A percentile compares a stretch with the other conserved stretches of the same genome.
Conservation (phyloP, 1,284 basidiomycete species). For the Sanghuangporus sanghuang region DNA sequence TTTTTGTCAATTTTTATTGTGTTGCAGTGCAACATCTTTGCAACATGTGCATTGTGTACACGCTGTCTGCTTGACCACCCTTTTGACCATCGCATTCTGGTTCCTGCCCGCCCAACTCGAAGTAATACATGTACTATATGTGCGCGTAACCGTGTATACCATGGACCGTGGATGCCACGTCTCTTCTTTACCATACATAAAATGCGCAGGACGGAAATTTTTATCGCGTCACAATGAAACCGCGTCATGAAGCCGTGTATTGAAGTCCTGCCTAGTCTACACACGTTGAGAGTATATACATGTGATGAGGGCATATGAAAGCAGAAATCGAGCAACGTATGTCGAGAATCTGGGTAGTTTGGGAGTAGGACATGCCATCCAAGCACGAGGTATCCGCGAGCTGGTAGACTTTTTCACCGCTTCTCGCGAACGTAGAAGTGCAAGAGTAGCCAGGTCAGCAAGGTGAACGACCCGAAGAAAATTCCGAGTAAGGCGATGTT, state of each 20-base stretch:
- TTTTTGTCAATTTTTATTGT: slow-evolving; percentile 1
- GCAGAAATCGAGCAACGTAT: background rate
- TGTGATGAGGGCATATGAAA: background rate
- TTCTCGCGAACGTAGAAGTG: slow-evolving; percentile 90
- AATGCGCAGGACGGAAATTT: background rate
- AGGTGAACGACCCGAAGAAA: slow-evolving; percentile 76
- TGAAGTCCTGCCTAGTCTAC: background rate
- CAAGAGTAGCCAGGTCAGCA: slow-evolving; percentile 72
- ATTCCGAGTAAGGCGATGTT: slow-evolving; percentile 80
- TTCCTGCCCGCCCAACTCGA: background rate
- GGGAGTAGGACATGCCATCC: background rate
- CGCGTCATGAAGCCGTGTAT: background rate
- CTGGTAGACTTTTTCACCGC: slow-evolving; percentile 40
- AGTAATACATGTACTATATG: background rate
- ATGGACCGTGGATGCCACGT: background rate
- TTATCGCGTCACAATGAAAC: background rate
- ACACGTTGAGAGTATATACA: background rate
- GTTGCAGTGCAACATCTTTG: background rate
- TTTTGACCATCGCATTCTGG: background rate
- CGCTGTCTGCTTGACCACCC: background rate
- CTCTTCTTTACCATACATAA: background rate
- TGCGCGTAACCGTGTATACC: background rate
- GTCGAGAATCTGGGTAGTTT: background rate
- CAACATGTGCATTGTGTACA: background rate
- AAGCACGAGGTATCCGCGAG: background rate